Evolutionary conservation across 441 rosid genomes (phyloP).

Genomic region (Rhodomyrtus psidioides): DNA sequence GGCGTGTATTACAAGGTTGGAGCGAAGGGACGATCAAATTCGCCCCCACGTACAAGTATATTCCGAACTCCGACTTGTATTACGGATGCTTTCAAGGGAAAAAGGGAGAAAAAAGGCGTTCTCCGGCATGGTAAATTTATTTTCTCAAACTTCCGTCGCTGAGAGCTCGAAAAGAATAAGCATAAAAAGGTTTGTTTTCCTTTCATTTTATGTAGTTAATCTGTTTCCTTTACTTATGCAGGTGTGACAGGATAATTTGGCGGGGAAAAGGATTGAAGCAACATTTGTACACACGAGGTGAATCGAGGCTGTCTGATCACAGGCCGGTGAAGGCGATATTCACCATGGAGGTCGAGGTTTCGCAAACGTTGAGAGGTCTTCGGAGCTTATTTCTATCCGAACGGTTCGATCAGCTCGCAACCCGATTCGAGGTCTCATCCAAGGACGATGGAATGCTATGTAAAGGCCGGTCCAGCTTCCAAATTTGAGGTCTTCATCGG

Average conservation of each 20-base stretch:
- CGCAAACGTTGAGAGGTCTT: conserved; percentile 13
- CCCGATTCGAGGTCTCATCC: conserved; percentile 16
- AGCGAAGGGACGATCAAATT: conserved; percentile 68
- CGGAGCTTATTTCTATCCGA: conserved; percentile 47
- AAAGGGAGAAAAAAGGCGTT: conserved; percentile 58
- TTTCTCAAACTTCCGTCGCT: background rate
- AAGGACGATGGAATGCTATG: conserved; percentile 20
- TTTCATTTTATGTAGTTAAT: background rate
- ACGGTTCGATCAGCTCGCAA: conserved; percentile 31
- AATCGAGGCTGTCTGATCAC: conserved; percentile 60
- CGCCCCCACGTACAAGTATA: conserved; percentile 89
- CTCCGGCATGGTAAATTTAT: conserved; percentile 79
- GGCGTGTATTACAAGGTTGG: conserved; percentile 64
- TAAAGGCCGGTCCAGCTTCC: conserved; percentile 29
- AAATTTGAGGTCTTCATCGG: background rate
- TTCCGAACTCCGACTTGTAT: conserved; percentile 57
- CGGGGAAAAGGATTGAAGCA: conserved; percentile 51
- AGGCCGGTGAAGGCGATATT: conserved; percentile 66
- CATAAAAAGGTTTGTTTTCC: background rate
- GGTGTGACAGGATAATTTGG: conserved; percentile 82
- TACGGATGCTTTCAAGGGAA: conserved; percentile 45
- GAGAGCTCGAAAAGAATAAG: background rate
- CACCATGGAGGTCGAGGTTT: conserved; percentile 32
- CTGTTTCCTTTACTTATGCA: background rate
- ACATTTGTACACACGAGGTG: conserved; percentile 45